Evolutionary conservation across 2,329 filamentous ascomycete genomes (phyloP).

Genomic region (Fusarium bactridioides): DNA sequence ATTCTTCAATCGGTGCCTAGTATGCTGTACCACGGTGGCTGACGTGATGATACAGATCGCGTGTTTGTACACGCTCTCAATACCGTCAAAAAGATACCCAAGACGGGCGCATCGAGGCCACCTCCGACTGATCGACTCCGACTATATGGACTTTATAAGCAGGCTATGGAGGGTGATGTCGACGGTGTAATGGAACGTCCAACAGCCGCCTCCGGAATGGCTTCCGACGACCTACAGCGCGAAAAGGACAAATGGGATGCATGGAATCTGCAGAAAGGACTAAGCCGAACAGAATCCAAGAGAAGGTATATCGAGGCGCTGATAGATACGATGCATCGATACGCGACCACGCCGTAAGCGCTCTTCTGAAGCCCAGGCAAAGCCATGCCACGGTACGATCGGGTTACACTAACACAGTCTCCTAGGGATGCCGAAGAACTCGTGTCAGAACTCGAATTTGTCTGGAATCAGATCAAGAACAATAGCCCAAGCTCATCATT

Average conservation of each 20-base stretch:
- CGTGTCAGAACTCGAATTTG: slow-evolving; percentile 95
- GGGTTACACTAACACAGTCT: slow-evolving; percentile 29
- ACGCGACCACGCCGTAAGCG: slow-evolving; percentile 82
- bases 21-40: slow-evolving; percentile 13
- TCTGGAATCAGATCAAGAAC: slow-evolving; percentile 97
- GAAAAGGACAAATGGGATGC: slow-evolving; percentile 86
- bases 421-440: slow-evolving; percentile 81
- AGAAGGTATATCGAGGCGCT: slow-evolving; percentile 90
- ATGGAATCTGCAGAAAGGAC: slow-evolving; percentile 86
- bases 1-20: neutral
- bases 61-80: slow-evolving; percentile 99
- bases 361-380: neutral
- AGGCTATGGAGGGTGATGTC: slow-evolving; percentile 98
- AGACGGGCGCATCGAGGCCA: slow-evolving; percentile 88
- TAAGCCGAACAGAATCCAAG: slow-evolving; percentile 92
- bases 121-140: slow-evolving; percentile 85
- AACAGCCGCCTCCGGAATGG: slow-evolving; percentile 55
- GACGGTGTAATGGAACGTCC: slow-evolving; percentile 93
- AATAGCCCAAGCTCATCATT: slow-evolving; percentile 74
- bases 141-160: slow-evolving; percentile 98
- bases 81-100: slow-evolving; percentile 96
- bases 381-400: neutral
- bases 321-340: slow-evolving; percentile 96
- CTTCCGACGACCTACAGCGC: slow-evolving; percentile 62
- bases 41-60: slow-evolving; percentile 70